Conservation (phyloP, 2,329 filamentous ascomycete genomes). For the Aaosphaeria pasadenensis region DNA sequence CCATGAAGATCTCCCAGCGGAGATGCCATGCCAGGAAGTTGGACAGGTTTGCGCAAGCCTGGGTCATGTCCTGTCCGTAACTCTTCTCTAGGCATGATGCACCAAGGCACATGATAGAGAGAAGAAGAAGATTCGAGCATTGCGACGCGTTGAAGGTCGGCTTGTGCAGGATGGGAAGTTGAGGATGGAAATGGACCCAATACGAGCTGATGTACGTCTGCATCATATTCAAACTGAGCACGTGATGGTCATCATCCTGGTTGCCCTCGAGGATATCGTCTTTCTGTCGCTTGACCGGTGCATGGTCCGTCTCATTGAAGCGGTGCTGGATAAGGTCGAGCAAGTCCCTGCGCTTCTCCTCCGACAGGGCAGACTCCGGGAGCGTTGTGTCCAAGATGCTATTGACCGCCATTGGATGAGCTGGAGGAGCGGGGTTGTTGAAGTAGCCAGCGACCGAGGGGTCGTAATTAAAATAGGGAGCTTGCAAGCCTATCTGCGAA, state of each 20-base stretch:
- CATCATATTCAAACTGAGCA: slow-evolving; percentile 89
- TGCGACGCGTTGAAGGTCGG: slow-evolving; percentile 88
- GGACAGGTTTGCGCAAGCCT: slow-evolving; percentile 76
- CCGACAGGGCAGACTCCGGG: slow-evolving; percentile 77
- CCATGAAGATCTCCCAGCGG: slow-evolving; percentile 95
- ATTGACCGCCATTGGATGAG: slow-evolving; percentile 86
- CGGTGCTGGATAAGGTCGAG: slow-evolving; percentile 76
- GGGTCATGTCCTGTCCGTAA: slow-evolving; percentile 69
- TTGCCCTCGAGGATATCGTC: slow-evolving; percentile 77
- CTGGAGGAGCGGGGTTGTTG: slow-evolving; percentile 51
- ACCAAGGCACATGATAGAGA: slow-evolving; percentile 89
- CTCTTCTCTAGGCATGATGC: slow-evolving; percentile 84
- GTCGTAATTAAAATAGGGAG: slow-evolving; percentile 51
- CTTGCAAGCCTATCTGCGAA: slow-evolving; percentile 44
- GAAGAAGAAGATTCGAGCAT: slow-evolving; percentile 77
- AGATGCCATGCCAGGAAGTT: slow-evolving; percentile 91
- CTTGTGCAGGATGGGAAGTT: slow-evolving; percentile 90
- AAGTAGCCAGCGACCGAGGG: slow-evolving; percentile 48
- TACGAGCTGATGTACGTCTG: slow-evolving; percentile 85
- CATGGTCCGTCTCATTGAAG: slow-evolving; percentile 77
- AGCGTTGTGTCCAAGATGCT: slow-evolving; percentile 78
- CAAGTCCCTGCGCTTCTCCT: slow-evolving; percentile 81
- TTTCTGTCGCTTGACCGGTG: slow-evolving; percentile 70
- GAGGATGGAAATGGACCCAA: slow-evolving; percentile 92
- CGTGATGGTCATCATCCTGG: slow-evolving; percentile 58